Conservation (phyloP, 176 grass and related monocot genomes). For the Elymus sibiricus region DNA sequence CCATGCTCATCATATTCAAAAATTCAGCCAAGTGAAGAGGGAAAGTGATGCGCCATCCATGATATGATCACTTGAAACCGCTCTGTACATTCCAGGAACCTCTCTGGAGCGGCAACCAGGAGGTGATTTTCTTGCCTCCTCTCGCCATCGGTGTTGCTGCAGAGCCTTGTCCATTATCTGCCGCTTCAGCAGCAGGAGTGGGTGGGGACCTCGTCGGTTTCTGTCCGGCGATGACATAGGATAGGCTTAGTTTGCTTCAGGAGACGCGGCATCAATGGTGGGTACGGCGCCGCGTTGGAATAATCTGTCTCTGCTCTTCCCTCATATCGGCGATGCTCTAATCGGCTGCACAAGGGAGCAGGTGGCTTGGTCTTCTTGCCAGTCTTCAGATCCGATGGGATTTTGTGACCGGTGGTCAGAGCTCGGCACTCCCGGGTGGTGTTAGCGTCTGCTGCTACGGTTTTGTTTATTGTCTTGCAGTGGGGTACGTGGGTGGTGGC, state of each 20-base stretch:
- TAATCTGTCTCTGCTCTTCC: neutral
- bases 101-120: neutral
- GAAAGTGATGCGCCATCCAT: neutral
- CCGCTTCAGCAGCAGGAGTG: neutral
- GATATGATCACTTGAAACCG: neutral
- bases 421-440: no score
- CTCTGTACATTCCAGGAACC: neutral
- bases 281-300: neutral
- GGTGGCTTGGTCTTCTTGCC: neutral
- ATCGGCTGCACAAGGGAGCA: neutral
- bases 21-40: neutral
- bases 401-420: neutral
- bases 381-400: neutral
- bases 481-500: neutral
- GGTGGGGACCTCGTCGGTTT: neutral
- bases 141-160: neutral
- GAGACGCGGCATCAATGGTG: neutral
- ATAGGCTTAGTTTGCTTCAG: neutral
- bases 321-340: neutral
- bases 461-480: neutral
- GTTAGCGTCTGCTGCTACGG: no score
- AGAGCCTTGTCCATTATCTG: neutral
- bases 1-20: neutral
- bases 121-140: neutral
- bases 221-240: neutral